Base-by-base conservation (phyloP, 2,329 filamentous ascomycete species). In the Arthrobotrys sinensis region DNA sequence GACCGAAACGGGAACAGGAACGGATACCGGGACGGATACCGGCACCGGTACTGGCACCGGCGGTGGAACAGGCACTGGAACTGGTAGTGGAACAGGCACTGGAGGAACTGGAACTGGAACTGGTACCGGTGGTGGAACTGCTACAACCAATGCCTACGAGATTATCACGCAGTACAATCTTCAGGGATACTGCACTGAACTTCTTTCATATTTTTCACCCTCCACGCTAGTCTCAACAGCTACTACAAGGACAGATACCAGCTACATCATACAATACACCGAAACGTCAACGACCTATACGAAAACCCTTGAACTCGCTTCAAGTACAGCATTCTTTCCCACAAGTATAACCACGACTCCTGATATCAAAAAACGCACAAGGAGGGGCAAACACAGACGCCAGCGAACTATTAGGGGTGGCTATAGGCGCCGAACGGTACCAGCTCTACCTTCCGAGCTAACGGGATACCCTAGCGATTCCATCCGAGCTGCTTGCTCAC, bases 111-210 rank as follows among this genome's bases (percentile, higher is more conserved):
- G 28, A 10, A 55, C 52, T 10, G 52, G 52, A 1, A 55, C 52
- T 4, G 52, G 32, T 3, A 38, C 52, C 1, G 32, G 32, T 0
- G n/a, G 28, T 11, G 11, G 48, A 21, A 5, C 48, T 11, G 4
- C 48, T 12, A 57, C 52, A 12, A 14, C 52, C 52, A 2, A 38
- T 12, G 43, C 43, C 28, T 65, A 50, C 28, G 43, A 36, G 7
- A 50, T 65, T 6, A 65, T 65, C 16, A 65, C 62, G 4, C 32
- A 21, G 4, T 50, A 65, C 45, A 50, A 48, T n/a, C 43, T 65
- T n/a, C 43, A 50, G 34, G 21, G 34, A 34, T 65, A 65, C 36
- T 65, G 62, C 28, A 65, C 40, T 16, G 24, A 45, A n/a, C 45
- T 65, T 14, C 43, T 65, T 5, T 40, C 50, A 14, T 60, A 34